Percentiles rank a stretch among this genome's conserved stretches.
Conservation (phyloP, 768 basidiomycete genomes). For the Rhodotorula toruloides region DNA sequence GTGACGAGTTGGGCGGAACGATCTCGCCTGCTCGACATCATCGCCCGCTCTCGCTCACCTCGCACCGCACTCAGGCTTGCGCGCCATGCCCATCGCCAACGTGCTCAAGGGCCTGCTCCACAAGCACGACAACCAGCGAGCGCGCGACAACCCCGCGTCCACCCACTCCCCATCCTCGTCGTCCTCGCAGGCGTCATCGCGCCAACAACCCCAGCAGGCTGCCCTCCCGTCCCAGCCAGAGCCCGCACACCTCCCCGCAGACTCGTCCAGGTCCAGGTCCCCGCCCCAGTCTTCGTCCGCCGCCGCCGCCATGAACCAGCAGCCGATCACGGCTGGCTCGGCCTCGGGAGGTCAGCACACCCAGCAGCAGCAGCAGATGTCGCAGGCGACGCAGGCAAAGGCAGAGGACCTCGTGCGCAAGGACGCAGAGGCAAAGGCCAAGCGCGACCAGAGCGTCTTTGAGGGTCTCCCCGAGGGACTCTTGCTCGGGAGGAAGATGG, state of each 20-base stretch:
- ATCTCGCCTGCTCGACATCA: too few relatives aligned
- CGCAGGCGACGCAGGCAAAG: neutral
- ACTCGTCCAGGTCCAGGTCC: neutral
- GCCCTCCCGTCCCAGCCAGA: constrained; percentile 5
- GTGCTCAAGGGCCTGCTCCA: constrained; percentile 25
- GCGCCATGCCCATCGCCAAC: neutral
- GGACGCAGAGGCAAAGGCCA: constrained; percentile 25
- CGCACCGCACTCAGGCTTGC: neutral
- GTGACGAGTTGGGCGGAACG: too few relatives aligned
- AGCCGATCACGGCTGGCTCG: neutral
- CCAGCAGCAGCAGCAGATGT: too few relatives aligned
- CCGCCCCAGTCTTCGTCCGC: neutral
- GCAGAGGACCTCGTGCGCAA: constrained; percentile 30
- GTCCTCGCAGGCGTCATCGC: neutral
- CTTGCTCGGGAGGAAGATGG: constrained; percentile 47
- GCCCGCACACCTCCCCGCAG: constrained; percentile 13
- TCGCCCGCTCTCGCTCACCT: neutral
- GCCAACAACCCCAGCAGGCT: neutral
- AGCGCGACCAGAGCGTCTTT: constrained; percentile 17
- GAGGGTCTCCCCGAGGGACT: constrained; percentile 35
- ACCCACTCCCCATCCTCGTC: neutral
- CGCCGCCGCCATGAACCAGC: neutral
- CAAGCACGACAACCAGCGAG: constrained; percentile 12
- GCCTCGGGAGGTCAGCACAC: too few relatives aligned
- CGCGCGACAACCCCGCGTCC: neutral